Evolutionary conservation across 257 asterid species (phyloP).

Genomic region (Henckelia pumila): DNA sequence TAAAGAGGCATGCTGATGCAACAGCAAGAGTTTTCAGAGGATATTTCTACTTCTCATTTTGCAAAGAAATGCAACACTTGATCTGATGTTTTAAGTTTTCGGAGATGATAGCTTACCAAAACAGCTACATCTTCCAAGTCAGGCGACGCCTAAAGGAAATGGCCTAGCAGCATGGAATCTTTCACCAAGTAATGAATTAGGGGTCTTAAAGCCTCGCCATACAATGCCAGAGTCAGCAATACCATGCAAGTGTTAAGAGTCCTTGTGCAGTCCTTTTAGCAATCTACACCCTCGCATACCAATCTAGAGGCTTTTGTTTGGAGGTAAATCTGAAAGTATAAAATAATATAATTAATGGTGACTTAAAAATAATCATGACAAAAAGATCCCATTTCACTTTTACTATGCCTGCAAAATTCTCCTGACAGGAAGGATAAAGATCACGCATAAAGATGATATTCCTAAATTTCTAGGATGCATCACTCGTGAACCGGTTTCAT

Average conservation of each 20-base stretch:
- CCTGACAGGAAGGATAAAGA: no score
- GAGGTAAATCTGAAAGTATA: neutral
- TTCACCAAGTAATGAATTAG: neutral
- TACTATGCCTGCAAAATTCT: no score
- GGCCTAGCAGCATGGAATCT: neutral
- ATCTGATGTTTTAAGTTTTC: neutral
- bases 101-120: neutral
- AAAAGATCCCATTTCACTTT: no score
- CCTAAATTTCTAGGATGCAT: no score
- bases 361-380: neutral
- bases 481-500: no score
- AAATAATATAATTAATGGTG: no score
- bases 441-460: no score
- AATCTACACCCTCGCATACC: neutral
- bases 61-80: neutral
- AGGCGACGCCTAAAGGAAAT: neutral
- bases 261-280: neutral
- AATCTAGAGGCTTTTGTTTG: neutral
- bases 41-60: no score
- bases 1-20: neutral
- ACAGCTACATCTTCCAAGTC: neutral
- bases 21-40: neutral
- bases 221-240: neutral
- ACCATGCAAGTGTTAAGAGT: neutral
- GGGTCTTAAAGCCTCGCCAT: neutral